Conservation (phyloP, 306 rosid species). For the Canavalia ensiformis region DNA sequence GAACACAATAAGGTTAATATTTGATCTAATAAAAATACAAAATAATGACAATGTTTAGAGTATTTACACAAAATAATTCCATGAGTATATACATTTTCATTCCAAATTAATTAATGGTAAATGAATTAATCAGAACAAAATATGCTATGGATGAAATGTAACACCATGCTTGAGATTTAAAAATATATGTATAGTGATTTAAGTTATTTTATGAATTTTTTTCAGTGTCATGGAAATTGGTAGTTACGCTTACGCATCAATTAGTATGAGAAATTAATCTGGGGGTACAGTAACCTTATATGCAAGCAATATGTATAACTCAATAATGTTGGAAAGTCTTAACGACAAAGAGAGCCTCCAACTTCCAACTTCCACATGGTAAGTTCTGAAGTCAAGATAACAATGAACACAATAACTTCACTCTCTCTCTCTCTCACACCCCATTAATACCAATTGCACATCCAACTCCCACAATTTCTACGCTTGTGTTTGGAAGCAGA, state of each 20-base stretch:
- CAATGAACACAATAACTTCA: constrained; percentile 23
- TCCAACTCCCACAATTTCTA: neutral
- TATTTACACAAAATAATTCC: too few relatives aligned
- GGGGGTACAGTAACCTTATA: constrained; percentile 36
- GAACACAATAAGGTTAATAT: too few relatives aligned
- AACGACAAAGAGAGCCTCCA: constrained; percentile 62
- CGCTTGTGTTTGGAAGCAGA: constrained; percentile 21
- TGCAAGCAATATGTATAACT: constrained; percentile 55
- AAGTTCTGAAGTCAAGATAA: constrained; percentile 53
- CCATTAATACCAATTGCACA: constrained; percentile 20
- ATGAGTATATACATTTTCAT: too few relatives aligned
- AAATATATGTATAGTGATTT: neutral
- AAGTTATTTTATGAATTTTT: neutral
- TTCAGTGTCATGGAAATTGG: neutral
- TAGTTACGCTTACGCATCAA: neutral
- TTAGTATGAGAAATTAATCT: neutral
- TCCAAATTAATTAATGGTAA: too few relatives aligned
- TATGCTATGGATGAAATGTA: too few relatives aligned
- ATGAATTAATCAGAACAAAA: too few relatives aligned
- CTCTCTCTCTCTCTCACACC: constrained; percentile 18
- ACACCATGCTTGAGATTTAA: too few relatives aligned
- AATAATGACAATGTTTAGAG: too few relatives aligned
- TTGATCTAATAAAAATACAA: too few relatives aligned
- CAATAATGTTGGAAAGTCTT: constrained; percentile 65
- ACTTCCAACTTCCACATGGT: constrained; percentile 47